Percentiles rank a stretch among this genome's conserved stretches.
These are phyloP conservation scores for Rubus parviflorus DNA, from an alignment of 306 rosid genomes.

Conservation along the genomic window DNA sequence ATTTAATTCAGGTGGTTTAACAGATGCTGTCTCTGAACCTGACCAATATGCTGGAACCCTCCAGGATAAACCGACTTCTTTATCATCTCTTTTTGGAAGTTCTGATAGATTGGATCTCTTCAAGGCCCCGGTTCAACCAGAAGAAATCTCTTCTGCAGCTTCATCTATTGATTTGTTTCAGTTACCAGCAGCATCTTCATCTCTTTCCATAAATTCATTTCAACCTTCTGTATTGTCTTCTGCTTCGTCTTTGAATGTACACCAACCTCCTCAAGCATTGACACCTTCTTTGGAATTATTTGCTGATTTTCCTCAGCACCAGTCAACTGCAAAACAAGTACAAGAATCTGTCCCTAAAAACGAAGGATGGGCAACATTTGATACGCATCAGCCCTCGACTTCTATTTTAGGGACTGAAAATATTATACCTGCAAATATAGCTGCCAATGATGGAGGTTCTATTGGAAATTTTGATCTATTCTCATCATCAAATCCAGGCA, in stretches of 20 bases:
- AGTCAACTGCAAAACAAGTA: slow-evolving; percentile 35
- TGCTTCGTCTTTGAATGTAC: slow-evolving; percentile 23
- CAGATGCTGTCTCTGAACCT: slow-evolving; percentile 45
- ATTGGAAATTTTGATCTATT: slow-evolving; percentile 46
- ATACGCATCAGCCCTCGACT: slow-evolving; percentile 43
- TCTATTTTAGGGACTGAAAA: slow-evolving; percentile 34
- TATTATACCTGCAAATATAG: slow-evolving; percentile 23
- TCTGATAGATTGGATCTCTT: slow-evolving; percentile 45
- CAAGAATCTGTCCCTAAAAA: slow-evolving; percentile 47
- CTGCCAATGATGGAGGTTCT: slow-evolving; percentile 34
- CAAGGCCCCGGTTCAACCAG: slow-evolving; percentile 26
- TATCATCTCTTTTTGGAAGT: slow-evolving; percentile 48
- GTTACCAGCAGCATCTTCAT: slow-evolving; percentile 41
- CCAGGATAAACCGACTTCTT: slow-evolving; percentile 34
- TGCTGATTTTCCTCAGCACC: slow-evolving; percentile 40
- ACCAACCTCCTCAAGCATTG: slow-evolving; percentile 39
- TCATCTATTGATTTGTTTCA: slow-evolving; percentile 55
- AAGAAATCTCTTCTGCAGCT: slow-evolving; percentile 36
- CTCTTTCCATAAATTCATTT: slow-evolving; percentile 44
- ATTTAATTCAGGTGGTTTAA: slow-evolving; percentile 45
- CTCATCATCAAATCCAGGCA: slow-evolving; percentile 36
- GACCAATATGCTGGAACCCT: slow-evolving; percentile 43
- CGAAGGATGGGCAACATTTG: slow-evolving; percentile 89
- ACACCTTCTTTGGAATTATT: slow-evolving; percentile 42
- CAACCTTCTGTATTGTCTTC: slow-evolving; percentile 37